Base-by-base conservation (phyloP, 768 basidiomycete genomes). In the Russula sp. region DNA sequence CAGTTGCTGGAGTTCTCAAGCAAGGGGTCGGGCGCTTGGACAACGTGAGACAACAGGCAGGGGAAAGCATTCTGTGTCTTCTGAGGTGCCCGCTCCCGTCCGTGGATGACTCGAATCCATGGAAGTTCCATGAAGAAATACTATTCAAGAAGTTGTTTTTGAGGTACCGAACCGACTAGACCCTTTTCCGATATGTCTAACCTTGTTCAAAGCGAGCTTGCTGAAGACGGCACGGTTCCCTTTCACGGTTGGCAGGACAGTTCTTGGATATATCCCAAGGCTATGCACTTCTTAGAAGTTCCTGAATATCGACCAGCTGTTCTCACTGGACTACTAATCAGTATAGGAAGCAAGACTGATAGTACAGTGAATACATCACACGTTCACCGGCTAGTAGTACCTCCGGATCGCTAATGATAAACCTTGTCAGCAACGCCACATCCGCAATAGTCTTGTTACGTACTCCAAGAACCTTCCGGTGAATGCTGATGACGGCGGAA, bases 1-100 rank as follows among this genome's bases (percentile, higher is more conserved):
- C 81, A 14, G 71, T 93, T 49, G 80, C 79, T 14, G 85, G 85
- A 0, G 81, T 94, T 49, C 76, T 95, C 59, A 96, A 93, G 74
- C 93, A 95, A 70, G 89, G 90, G 5, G 84, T 90, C 34, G 96
- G 98, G 73, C 80, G 93, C 68, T 80, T 98, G 18, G 94, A 97
- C 70, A 93, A 88, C 69, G 90, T 98, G 52, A 81, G 96, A 48
- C 88, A 87, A 60, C 84, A 82, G 53, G 89, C 91, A 9, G 92
- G 92, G 1, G 75, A 78, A 63, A 78, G 82, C 65, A 77, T 93
- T 64, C 47, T 77, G 57, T 72, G 71, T 60, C 71, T 93, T 34
- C 68, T 91, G 50, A 68, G 71, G 25, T 70, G 81, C 34, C 73
- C 77, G 8, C 71, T 75, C 13, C 86, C 84, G 43, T 66, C 69